Evolutionary conservation across 352 stramenopile genomes (phyloP).

Genomic region (Halophytophthora polymorphica): DNA sequence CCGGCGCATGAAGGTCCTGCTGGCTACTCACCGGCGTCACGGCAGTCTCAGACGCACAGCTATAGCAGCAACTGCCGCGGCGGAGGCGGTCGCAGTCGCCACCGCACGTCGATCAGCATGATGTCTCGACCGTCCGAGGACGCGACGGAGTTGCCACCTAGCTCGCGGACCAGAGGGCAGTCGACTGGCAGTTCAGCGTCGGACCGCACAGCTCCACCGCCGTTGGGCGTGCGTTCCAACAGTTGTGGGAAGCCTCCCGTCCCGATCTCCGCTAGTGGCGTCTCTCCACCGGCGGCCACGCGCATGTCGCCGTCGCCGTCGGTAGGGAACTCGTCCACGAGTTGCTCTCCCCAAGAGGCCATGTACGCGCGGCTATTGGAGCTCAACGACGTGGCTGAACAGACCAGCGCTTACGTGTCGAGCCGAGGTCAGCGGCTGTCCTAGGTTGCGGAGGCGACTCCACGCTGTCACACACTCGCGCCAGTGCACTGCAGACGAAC

Average conservation of each 20-base stretch:
- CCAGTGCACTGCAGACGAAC: constrained; percentile 4
- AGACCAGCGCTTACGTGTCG: constrained; percentile 32
- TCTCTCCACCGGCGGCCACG: constrained; percentile 12
- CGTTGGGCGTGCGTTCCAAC: constrained; percentile 4
- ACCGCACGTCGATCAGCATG: constrained; percentile 1
- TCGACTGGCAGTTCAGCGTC: constrained; percentile 5
- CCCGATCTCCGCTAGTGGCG: constrained; percentile 1
- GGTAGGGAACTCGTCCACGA: constrained; percentile 1
- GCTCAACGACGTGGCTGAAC: constrained; percentile 43
- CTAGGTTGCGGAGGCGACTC: constrained; percentile 1
- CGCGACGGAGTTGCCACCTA: constrained; percentile 6
- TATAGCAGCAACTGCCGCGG: constrained; percentile 20
- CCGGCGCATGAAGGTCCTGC: neutral
- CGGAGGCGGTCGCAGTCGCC: constrained; percentile 9
- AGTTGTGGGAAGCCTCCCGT: constrained; percentile 16
- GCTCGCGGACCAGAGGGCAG: constrained; percentile 4
- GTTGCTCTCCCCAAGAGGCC: constrained; percentile 11
- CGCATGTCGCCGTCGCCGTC: constrained; percentile 15
- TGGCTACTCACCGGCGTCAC: constrained; percentile 2
- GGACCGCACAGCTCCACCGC: neutral
- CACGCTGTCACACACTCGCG: too few relatives aligned
- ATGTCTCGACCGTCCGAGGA: neutral
- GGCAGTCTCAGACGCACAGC: constrained; percentile 1
- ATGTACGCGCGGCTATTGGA: constrained; percentile 39
- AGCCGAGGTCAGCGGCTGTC: constrained; percentile 17